Conservation (phyloP, 73 alveolate species). For the Symbiodinium pilosum region DNA sequence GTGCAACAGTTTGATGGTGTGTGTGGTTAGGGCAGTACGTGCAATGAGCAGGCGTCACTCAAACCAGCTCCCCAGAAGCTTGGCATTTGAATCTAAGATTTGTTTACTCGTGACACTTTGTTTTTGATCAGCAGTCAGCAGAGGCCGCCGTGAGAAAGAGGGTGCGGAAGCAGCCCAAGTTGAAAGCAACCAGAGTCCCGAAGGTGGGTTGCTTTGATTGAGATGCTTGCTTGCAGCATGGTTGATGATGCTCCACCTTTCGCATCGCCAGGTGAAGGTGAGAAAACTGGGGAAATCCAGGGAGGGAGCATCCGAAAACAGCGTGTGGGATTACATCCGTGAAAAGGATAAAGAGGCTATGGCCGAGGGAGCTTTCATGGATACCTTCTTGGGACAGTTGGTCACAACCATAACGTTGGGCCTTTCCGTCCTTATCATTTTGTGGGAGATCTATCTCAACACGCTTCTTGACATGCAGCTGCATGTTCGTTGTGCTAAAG, state of each 20-base stretch:
- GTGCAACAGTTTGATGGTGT: background rate
- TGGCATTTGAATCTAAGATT: background rate
- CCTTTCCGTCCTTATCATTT: conserved; percentile 33
- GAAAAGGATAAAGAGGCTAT: conserved; percentile 82
- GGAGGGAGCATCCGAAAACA: conserved; percentile 45
- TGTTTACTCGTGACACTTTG: too few species aligned
- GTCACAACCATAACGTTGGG: conserved; percentile 32
- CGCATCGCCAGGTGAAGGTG: conserved; percentile 36
- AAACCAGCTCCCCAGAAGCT: background rate
- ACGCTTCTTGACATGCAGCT: conserved; percentile 14
- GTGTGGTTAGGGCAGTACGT: background rate
- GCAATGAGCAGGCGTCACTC: background rate
- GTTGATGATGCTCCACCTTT: background rate
- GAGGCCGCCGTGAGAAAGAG: background rate
- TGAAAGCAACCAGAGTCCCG: background rate
- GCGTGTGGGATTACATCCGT: conserved; percentile 79
- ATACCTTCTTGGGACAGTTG: conserved; percentile 48
- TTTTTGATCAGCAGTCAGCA: background rate
- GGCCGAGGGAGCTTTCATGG: conserved; percentile 91
- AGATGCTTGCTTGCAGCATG: background rate
- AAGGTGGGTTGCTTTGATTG: background rate
- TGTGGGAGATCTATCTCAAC: conserved; percentile 74
- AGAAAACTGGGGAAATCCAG: conserved; percentile 68
- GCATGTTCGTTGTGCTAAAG: too few species aligned
- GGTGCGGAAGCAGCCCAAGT: conserved; percentile 19